Evolutionary conservation across 1,284 basidiomycete species (phyloP).

Genomic region (Lentinula novae-zelandiae): DNA sequence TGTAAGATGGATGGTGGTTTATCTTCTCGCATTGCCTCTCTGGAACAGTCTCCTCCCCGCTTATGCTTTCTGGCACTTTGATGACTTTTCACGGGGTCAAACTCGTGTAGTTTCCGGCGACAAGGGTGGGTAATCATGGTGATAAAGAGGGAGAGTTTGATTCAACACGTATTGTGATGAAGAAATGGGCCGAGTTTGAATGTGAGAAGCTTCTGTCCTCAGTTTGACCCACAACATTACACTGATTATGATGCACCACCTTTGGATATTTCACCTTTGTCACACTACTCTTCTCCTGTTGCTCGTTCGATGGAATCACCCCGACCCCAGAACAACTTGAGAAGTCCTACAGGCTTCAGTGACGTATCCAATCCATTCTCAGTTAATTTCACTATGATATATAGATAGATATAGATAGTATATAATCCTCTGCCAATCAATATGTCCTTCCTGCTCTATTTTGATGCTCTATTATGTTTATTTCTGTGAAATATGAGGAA

Average conservation of each 20-base stretch:
- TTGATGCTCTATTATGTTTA: too few relatives aligned
- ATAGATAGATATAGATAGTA: too few relatives aligned
- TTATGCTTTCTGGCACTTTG: conserved; percentile 98
- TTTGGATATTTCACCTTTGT: neutral
- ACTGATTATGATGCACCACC: conserved; percentile 27
- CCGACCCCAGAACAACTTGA: conserved; percentile 1
- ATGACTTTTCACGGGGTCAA: conserved; percentile 99
- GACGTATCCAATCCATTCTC: conserved; percentile 15
- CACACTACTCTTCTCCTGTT: conserved; percentile 19
- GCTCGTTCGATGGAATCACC: conserved; percentile 17
- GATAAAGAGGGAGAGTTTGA: conserved; percentile 97
- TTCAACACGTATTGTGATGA: conserved; percentile 96
- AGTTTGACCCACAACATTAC: conserved; percentile 26
- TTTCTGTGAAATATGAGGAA: too few relatives aligned
- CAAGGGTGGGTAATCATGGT: conserved; percentile 63
- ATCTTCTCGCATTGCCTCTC: conserved; percentile 88
- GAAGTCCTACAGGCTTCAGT: conserved; percentile 10
- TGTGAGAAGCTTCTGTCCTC: conserved; percentile 62
- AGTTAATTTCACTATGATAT: neutral
- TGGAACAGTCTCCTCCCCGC: conserved; percentile 96
- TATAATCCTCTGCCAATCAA: too few relatives aligned
- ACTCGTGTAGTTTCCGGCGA: conserved; percentile 86
- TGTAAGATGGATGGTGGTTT: conserved; percentile 96
- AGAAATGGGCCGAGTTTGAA: conserved; percentile 98
- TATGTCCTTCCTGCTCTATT: too few relatives aligned